phyloP scores from a whole-genome alignment of 257 asterid species.

The Gentiana dahurica region DNA sequence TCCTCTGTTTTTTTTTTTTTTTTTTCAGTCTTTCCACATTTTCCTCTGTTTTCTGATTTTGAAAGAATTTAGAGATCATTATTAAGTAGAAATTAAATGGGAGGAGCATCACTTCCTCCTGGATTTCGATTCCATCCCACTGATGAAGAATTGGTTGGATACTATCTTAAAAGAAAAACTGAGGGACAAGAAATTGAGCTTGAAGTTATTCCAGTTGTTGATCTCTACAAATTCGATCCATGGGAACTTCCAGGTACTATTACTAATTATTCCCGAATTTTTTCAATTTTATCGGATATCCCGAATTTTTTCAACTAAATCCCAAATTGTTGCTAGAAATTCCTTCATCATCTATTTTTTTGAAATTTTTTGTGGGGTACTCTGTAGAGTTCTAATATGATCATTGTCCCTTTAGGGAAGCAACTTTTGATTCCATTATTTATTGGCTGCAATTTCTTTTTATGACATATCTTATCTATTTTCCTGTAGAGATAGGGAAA shows the following conservation, averaged over 20 bases:
- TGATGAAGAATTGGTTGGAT: slow-evolving; percentile 42
- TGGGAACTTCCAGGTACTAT: slow-evolving; percentile 48
- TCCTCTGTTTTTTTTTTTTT: slow-evolving; percentile 1
- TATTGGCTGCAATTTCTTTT: too few species aligned
- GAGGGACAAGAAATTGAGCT: slow-evolving; percentile 45
- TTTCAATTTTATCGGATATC: neutral
- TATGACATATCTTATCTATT: too few species aligned
- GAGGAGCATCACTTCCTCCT: slow-evolving; percentile 39
- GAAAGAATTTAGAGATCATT: neutral
- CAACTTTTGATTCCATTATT: too few species aligned
- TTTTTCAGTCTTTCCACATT: neutral
- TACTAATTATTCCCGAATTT: neutral
- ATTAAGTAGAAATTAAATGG: slow-evolving; percentile 13
- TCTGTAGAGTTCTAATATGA: neutral
- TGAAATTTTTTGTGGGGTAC: neutral
- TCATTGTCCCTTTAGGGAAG: neutral
- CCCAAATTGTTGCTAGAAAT: neutral
- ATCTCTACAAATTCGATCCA: slow-evolving; percentile 41
- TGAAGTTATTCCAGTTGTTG: slow-evolving; percentile 39
- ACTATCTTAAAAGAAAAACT: slow-evolving; percentile 37
- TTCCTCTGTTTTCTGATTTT: neutral
- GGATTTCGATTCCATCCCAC: slow-evolving; percentile 52
- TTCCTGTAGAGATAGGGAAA: too few species aligned
- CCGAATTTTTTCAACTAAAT: neutral
- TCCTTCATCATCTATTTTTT: too few species aligned